Conservation (phyloP, 345 rosid species). For the Pistacia vera region DNA sequence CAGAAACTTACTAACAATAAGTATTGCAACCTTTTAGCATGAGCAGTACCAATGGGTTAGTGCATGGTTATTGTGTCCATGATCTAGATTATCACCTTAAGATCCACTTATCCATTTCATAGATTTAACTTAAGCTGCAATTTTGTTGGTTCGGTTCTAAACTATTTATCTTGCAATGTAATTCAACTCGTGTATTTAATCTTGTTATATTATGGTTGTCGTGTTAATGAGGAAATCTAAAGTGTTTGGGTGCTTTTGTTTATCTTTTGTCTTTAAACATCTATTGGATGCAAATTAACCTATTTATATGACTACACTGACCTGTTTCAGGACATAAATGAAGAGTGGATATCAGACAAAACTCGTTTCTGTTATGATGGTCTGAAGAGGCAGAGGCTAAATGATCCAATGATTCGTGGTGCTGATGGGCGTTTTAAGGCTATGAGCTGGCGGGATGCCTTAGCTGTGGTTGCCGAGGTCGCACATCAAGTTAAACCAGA, state of each 20-base stretch:
- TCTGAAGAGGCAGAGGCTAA: constrained; percentile 96
- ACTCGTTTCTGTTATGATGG: constrained; percentile 97
- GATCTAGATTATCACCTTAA: background rate
- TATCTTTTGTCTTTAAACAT: constrained; percentile 2
- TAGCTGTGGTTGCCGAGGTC: constrained; percentile 87
- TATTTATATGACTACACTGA: constrained; percentile 15
- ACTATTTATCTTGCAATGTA: background rate
- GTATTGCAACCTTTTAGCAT: no score
- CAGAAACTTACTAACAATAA: no score
- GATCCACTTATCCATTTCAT: background rate
- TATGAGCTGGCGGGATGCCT: constrained; percentile 97
- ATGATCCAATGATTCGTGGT: constrained; percentile 97
- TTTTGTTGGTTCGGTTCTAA: background rate
- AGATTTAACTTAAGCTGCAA: background rate
- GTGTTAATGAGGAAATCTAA: background rate
- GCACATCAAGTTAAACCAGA: constrained; percentile 75
- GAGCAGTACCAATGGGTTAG: no score
- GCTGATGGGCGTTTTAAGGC: constrained; percentile 87
- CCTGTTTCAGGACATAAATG: constrained; percentile 86
- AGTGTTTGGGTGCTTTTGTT: background rate
- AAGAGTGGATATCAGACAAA: constrained; percentile 99
- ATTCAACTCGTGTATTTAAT: background rate
- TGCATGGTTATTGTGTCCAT: background rate
- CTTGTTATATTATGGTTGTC: background rate
- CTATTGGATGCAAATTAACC: background rate